A percentile compares a stretch with the other conserved stretches of the same genome.
Conservation (phyloP, 2,329 filamentous ascomycete genomes). For the Hymenoscyphus repandus region DNA sequence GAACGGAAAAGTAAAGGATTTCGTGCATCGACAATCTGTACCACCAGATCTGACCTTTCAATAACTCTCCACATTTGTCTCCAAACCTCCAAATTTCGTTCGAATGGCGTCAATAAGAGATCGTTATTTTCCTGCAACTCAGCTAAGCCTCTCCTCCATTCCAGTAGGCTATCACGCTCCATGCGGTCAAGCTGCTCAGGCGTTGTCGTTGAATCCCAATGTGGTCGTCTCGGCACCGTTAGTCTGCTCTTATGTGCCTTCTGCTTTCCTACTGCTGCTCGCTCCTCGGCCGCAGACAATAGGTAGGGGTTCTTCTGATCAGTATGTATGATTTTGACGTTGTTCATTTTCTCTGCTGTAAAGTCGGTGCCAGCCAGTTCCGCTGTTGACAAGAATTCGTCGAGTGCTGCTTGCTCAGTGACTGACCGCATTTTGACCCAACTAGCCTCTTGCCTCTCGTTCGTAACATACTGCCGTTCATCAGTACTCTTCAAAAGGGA, state of each 20-base stretch:
- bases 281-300: constrained; percentile 79
- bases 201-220: constrained; percentile 84
- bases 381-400: constrained; percentile 93
- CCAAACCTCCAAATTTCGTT: constrained; percentile 97
- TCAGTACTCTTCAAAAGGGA: constrained; percentile 19
- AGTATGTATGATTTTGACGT: constrained; percentile 96
- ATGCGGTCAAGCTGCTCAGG: constrained; percentile 71
- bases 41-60: constrained; percentile 88
- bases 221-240: constrained; percentile 83
- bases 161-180: constrained; percentile 75
- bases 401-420: constrained; percentile 91
- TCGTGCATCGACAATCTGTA: constrained; percentile 96
- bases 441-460: constrained; percentile 81
- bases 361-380: constrained; percentile 98
- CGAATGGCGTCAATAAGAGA: constrained; percentile 94
- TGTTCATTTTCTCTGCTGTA: constrained; percentile 98
- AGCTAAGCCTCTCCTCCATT: constrained; percentile 86
- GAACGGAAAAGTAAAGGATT: constrained; percentile 93
- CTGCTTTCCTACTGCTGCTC: constrained; percentile 72
- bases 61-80: constrained; percentile 97
- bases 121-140: constrained; percentile 93
- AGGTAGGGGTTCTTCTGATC: constrained; percentile 96
- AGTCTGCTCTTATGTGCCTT: constrained; percentile 71
- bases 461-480: constrained; percentile 70
- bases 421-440: constrained; percentile 99